Conservation (phyloP, 208 protist species). For the Trypanosoma melophagium region DNA sequence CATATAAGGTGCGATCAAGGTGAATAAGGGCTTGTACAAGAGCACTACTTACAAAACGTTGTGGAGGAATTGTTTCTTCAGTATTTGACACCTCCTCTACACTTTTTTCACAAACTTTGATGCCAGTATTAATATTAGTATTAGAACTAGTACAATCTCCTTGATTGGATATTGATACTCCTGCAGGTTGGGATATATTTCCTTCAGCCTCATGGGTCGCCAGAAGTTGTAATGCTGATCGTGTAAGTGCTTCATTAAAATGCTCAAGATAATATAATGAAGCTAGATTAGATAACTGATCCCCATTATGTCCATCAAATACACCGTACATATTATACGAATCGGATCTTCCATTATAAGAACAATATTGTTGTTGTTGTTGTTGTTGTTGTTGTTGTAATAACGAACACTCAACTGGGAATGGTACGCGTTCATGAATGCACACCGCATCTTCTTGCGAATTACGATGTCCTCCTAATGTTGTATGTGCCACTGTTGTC, state of each 20-base stretch:
- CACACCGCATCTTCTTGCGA: constrained; percentile 27
- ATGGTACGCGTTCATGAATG: constrained; percentile 19
- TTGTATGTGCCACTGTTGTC: constrained; percentile 12
- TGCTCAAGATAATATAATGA: constrained; percentile 59
- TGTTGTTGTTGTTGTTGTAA: neutral
- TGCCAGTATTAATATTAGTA: constrained; percentile 16
- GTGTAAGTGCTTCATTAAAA: constrained; percentile 38
- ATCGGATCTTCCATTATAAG: neutral
- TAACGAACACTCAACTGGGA: neutral
- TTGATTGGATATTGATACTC: neutral
- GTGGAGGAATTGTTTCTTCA: constrained; percentile 9
- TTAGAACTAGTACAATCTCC: constrained; percentile 6
- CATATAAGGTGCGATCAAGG: constrained; percentile 63
- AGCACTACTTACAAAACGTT: constrained; percentile 52
- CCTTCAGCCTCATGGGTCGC: no score
- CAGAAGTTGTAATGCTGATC: constrained; percentile 21
- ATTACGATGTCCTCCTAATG: constrained; percentile 10
- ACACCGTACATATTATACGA: constrained; percentile 46
- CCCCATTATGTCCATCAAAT: constrained; percentile 80
- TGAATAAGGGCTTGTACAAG: constrained; percentile 73
- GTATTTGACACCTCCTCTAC: neutral
- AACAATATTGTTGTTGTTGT: neutral
- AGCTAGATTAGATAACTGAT: constrained; percentile 42
- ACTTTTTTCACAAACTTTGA: no score
- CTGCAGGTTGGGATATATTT: no score